phyloP scores from a whole-genome alignment of 148 eudicot species.

The Arbutus unedo region DNA sequence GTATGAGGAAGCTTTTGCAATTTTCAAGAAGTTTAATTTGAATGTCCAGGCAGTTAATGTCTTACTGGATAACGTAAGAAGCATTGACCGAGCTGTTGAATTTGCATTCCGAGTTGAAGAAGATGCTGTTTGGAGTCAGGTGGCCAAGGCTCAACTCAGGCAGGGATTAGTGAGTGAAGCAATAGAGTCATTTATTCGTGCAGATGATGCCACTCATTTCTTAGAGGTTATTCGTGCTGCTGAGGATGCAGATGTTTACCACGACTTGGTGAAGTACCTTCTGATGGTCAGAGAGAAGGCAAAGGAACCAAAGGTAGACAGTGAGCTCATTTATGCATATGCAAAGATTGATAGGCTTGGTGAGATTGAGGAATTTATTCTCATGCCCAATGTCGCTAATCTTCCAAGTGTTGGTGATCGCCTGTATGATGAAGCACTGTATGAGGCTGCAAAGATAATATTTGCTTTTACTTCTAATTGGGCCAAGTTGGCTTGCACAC shows the following conservation, averaged over 20 bases:
- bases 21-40: conserved; percentile 91
- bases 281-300: conserved; percentile 92
- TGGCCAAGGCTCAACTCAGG: conserved; percentile 84
- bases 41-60: conserved; percentile 95
- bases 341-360: conserved; percentile 89
- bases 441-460: conserved; percentile 92
- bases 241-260: conserved; percentile 77
- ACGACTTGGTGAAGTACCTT: conserved; percentile 83
- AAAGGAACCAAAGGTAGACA: conserved; percentile 94
- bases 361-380: conserved; percentile 92
- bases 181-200: conserved; percentile 93
- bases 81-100: conserved; percentile 87
- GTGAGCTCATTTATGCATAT: conserved; percentile 95
- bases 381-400: conserved; percentile 97
- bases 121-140: conserved; percentile 98
- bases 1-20: conserved; percentile 90
- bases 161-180: conserved; percentile 91
- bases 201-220: conserved; percentile 92
- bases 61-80: conserved; percentile 66
- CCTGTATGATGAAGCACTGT: conserved; percentile 80
- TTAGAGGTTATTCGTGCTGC: conserved; percentile 83
- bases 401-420: conserved; percentile 92
- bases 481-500: conserved; percentile 86
- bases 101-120: conserved; percentile 99
- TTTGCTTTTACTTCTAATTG: conserved; percentile 92